A percentile compares a stretch with the other conserved stretches of the same genome.
These are phyloP conservation scores for Claviceps spartinae DNA, from an alignment of 2,329 filamentous ascomycete genomes.

Conservation along the genomic window DNA sequence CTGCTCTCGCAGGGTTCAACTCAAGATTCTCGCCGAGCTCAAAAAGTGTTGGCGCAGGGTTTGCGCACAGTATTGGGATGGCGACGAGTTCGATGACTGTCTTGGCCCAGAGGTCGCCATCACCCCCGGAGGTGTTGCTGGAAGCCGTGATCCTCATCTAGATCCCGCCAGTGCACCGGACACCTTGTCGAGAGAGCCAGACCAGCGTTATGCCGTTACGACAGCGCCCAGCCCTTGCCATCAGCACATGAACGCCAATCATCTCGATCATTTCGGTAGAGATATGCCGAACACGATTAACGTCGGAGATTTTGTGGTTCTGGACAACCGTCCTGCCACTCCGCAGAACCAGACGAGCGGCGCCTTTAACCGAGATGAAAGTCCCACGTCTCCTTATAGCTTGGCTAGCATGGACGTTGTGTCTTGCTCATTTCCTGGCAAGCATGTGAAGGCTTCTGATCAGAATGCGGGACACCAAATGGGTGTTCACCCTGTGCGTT, in stretches of 20 bases:
- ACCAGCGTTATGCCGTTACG: slow-evolving; percentile 29
- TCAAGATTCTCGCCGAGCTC: slow-evolving; percentile 84
- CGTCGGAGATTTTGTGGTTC: slow-evolving; percentile 31
- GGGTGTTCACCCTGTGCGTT: slow-evolving; percentile 42
- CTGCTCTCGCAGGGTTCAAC: slow-evolving; percentile 34
- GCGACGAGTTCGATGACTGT: slow-evolving; percentile 49
- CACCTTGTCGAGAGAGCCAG: slow-evolving; percentile 27
- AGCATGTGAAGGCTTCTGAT: slow-evolving; percentile 28
- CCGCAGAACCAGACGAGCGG: slow-evolving; percentile 25
- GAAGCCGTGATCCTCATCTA: slow-evolving; percentile 40
- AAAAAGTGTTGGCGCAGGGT: slow-evolving; percentile 96
- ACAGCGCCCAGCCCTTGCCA: slow-evolving; percentile 9
- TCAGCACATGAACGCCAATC: slow-evolving; percentile 13
- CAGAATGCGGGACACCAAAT: slow-evolving; percentile 28
- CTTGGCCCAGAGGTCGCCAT: slow-evolving; percentile 54
- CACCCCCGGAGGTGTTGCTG: slow-evolving; percentile 59
- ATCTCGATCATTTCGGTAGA: slow-evolving; percentile 19
- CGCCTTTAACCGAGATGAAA: slow-evolving; percentile 11
- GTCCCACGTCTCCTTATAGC: slow-evolving; percentile 37
- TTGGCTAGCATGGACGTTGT: slow-evolving; percentile 46
- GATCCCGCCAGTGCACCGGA: slow-evolving; percentile 41
- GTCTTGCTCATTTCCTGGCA: slow-evolving; percentile 50
- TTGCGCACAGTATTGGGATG: slow-evolving; percentile 82
- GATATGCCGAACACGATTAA: slow-evolving; percentile 33
- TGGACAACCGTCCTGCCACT: slow-evolving; percentile 32